A percentile compares a stretch with the other conserved stretches of the same genome.
These are phyloP conservation scores for Rhodotorula kratochvilovae DNA, from an alignment of 768 basidiomycete genomes.

Conservation along the genomic window DNA sequence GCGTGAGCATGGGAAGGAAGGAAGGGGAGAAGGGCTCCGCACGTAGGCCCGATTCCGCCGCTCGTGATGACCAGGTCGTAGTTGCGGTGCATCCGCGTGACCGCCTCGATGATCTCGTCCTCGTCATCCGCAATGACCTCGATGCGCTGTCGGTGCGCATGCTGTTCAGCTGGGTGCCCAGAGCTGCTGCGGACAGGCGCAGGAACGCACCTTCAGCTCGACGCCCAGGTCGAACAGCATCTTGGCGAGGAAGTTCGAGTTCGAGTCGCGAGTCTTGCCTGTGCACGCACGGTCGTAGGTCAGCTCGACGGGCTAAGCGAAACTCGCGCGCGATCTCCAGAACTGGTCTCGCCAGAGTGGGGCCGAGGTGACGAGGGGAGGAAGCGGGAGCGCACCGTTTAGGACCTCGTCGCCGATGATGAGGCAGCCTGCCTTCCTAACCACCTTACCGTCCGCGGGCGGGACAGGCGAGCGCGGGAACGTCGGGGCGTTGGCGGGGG, in stretches of 20 bases:
- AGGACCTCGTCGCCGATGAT: conserved; percentile 63
- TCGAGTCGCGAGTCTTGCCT: conserved; percentile 55
- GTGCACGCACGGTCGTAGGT: not conserved
- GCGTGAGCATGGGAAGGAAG: not conserved
- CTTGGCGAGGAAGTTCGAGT: conserved; percentile 71
- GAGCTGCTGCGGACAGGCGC: too few species aligned
- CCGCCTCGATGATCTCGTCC: conserved; percentile 83
- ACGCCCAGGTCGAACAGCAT: conserved; percentile 85
- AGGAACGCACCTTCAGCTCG: conserved; percentile 58
- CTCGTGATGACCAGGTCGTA: conserved; percentile 83
- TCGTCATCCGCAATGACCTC: conserved; percentile 90
- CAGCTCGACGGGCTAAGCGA: not conserved
- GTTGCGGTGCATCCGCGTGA: conserved; percentile 66
- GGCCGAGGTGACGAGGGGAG: not conserved
- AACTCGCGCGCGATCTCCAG: not conserved
- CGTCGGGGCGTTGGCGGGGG: not conserved
- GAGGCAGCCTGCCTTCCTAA: conserved; percentile 46
- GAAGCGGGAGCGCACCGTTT: conserved; percentile 65
- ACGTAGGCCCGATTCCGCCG: conserved; percentile 87
- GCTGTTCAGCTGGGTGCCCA: conserved; percentile 48
- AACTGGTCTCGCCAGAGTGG: not conserved
- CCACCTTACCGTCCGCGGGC: not conserved
- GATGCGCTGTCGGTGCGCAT: conserved; percentile 55
- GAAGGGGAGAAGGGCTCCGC: conserved; percentile 52
- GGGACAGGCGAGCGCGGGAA: conserved; percentile 1